These are phyloP conservation scores for Vigna angularis DNA, from an alignment of 306 rosid genomes.

Conservation along the genomic window DNA sequence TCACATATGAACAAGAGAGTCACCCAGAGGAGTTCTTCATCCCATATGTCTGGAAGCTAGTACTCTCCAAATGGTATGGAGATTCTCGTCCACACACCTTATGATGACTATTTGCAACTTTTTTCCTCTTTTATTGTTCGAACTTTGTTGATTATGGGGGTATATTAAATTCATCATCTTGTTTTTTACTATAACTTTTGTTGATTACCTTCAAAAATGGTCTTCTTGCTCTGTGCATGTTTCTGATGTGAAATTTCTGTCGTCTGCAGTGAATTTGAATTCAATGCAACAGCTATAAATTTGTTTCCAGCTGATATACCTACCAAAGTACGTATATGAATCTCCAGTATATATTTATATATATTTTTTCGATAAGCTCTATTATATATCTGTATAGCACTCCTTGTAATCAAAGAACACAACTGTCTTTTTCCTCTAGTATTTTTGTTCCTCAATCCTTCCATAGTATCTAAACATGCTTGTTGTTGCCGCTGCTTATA, in stretches of 20 bases:
- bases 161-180: background rate
- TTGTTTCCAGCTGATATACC: slow-evolving; percentile 63
- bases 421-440: background rate
- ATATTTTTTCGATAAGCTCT: background rate
- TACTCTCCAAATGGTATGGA: slow-evolving; percentile 69
- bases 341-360: background rate
- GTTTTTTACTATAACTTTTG: background rate
- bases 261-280: slow-evolving; percentile 63
- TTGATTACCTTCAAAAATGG: background rate
- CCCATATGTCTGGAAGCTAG: slow-evolving; percentile 86
- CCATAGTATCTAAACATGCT: background rate
- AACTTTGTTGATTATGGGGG: background rate
- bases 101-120: background rate
- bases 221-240: background rate
- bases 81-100: slow-evolving; percentile 1
- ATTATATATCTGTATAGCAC: background rate
- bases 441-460: background rate
- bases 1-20: slow-evolving; percentile 89
- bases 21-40: slow-evolving; percentile 84
- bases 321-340: slow-evolving; percentile 57
- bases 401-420: background rate
- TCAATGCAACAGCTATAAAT: slow-evolving; percentile 67
- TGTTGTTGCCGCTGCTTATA: background rate
- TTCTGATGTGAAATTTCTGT: slow-evolving; percentile 21
- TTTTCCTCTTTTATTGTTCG: background rate